Base-by-base conservation (phyloP, 129 eudicot genomes). In the Silybum marianum region DNA sequence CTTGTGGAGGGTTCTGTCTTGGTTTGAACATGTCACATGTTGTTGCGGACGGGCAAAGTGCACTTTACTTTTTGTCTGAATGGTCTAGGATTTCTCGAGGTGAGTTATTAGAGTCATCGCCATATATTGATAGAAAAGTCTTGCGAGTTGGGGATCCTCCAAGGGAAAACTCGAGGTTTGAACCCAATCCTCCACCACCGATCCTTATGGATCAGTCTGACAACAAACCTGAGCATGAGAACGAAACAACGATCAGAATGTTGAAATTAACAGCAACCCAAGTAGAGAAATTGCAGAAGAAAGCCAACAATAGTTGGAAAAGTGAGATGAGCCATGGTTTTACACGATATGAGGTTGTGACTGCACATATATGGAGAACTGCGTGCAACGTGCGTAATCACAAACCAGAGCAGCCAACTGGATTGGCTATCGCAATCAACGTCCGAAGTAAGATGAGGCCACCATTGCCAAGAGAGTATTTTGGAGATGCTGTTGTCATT, bases 71-170 rank as follows among this genome's bases (percentile, higher is more conserved):
- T 68, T 21, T 86, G 28, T 40, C 86, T 0, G 97, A 92, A 76
- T 88, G 94, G 94, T 89, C 90, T 0, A 86, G 83, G 78, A 46
- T 90, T 63, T 83, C 88, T 54, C 85, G 92, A 9, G 92, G 90
- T 2, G 85, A 80, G 85, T 32, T 51, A 24, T 4, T 87, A 8
- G 84, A 65, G 6, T 48, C 71, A 0, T 46, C 74, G 14, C 97
- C 97, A 13, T 81, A 23, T 79, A 77, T 86, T 13, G 91, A 90
- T 65, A 76, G 92, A 28, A 84, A 62, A 25, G 42, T 86, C 9
- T 13, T 91, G 25, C 90, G 83, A 32, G 89, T 86, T 0, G 87
- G 89, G 12, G 89, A 85, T 4, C 89, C 90, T 71, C 77, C 84
- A 2, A 25, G 73, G 10, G 34, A 79, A 40, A 44, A 30, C 16